Percentiles rank a stretch among this genome's conserved stretches.
phyloP scores from a whole-genome alignment of 1,139 yeast genomes.

The Candida sp. region DNA sequence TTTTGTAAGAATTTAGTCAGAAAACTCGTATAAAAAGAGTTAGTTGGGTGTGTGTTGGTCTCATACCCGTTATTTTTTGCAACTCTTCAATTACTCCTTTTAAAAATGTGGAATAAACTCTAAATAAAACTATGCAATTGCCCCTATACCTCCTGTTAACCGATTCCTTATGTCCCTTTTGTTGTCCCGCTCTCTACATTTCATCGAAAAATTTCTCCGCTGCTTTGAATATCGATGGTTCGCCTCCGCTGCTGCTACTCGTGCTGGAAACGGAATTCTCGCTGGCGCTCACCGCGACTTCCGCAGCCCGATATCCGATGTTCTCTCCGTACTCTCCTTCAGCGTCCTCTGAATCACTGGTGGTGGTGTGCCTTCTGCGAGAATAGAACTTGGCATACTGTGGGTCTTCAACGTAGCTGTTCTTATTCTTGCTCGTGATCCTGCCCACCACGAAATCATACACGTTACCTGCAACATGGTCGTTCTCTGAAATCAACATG shows the following conservation, averaged over 20 bases:
- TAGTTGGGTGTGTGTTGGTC: not conserved
- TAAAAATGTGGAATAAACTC: not conserved
- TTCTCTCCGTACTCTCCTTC: not conserved
- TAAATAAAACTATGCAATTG: not conserved
- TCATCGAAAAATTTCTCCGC: constrained; percentile 30
- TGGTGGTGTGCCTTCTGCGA: not conserved
- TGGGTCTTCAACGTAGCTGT: constrained; percentile 20
- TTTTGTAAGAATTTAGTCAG: constrained; percentile 1
- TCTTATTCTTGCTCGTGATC: constrained; percentile 4
- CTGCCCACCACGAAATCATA: constrained; percentile 14
- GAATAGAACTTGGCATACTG: constrained; percentile 26
- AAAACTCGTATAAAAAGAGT: not conserved
- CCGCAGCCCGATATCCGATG: not conserved
- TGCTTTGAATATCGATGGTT: constrained; percentile 21
- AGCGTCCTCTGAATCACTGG: not conserved
- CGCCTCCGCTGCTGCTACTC: constrained; percentile 8
- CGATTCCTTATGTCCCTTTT: not conserved
- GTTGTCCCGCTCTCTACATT: not conserved
- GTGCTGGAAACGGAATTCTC: not conserved
- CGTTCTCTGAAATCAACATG: constrained; percentile 14
- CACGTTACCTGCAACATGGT: constrained; percentile 12
- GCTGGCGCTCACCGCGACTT: not conserved
- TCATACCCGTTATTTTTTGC: not conserved
- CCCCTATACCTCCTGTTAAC: not conserved
- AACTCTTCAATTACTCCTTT: not conserved